Conservation (phyloP, 805 yeast genomes). For the Spathaspora sp. region DNA sequence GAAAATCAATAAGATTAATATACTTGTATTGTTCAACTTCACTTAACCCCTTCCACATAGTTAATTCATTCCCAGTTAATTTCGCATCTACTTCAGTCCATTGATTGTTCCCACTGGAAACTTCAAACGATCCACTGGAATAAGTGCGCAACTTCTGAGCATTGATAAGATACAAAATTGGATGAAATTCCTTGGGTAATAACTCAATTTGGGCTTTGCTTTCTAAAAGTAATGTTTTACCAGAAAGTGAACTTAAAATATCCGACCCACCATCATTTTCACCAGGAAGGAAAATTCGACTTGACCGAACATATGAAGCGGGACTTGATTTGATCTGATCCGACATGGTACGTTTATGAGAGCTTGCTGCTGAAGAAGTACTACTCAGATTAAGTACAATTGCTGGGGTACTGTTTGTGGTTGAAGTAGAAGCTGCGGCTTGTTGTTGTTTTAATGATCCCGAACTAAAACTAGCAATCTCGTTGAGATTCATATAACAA, state of each 20-base stretch:
- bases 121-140: slow-evolving; percentile 46
- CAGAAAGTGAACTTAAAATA: slow-evolving; percentile 1
- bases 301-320: slow-evolving; percentile 30
- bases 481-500: neutral
- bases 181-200: slow-evolving; percentile 63
- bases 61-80: slow-evolving; percentile 53
- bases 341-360: slow-evolving; percentile 18
- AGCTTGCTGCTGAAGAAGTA: neutral
- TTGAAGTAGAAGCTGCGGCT: neutral
- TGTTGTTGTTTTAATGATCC: neutral
- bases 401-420: neutral
- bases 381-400: neutral
- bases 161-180: slow-evolving; percentile 64
- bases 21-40: slow-evolving; percentile 44
- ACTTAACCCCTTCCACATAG: slow-evolving; percentile 35
- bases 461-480: neutral
- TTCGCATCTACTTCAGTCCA: slow-evolving; percentile 36
- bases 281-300: slow-evolving; percentile 18
- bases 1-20: slow-evolving; percentile 48
- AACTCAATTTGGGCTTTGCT: slow-evolving; percentile 18
- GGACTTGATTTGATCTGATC: slow-evolving; percentile 31
- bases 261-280: slow-evolving; percentile 7
- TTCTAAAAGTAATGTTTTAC: slow-evolving; percentile 14
- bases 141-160: slow-evolving; percentile 71
- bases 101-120: slow-evolving; percentile 15